Conservation (phyloP, 768 basidiomycete genomes). For the Lyophyllum shimeji region DNA sequence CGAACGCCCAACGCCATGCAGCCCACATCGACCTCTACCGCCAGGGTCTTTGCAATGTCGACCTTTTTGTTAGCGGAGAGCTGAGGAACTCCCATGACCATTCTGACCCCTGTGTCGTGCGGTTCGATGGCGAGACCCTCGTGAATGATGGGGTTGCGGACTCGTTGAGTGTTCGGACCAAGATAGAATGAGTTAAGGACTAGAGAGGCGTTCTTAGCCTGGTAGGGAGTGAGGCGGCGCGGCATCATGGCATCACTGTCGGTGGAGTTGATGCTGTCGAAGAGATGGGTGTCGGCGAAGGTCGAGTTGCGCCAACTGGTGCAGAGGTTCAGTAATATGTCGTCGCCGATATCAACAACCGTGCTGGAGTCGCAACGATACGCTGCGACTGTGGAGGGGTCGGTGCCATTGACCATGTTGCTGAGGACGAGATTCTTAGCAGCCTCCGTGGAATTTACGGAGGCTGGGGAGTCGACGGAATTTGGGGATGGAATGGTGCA, state of each 20-base stretch:
- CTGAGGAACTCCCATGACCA: slow-evolving; percentile 21
- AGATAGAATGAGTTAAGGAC: slow-evolving; percentile 17
- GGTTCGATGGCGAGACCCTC: slow-evolving; percentile 17
- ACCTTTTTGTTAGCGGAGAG: slow-evolving; percentile 10
- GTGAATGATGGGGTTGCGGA: slow-evolving; percentile 8
- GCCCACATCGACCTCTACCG: slow-evolving; percentile 17
- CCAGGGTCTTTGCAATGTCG: slow-evolving; percentile 16
- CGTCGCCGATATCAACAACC: slow-evolving; percentile 5
- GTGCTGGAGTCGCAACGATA: slow-evolving; percentile 11
- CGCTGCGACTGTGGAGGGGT: slow-evolving; percentile 8
- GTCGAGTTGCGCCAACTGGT: slow-evolving; percentile 23
- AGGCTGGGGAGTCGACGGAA: slow-evolving; percentile 18
- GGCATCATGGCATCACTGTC: slow-evolving; percentile 24
- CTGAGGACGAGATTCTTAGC: slow-evolving; percentile 9
- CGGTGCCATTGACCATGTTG: slow-evolving; percentile 15
- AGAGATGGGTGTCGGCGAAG: slow-evolving; percentile 18
- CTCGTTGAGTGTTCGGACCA: slow-evolving; percentile 12
- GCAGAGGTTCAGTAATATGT: slow-evolving; percentile 16
- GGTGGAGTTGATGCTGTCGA: slow-evolving; percentile 18
- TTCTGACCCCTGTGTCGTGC: slow-evolving; percentile 14
- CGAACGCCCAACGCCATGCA: slow-evolving; percentile 14
- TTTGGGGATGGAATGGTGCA: slow-evolving; percentile 13
- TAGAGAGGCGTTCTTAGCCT: background rate
- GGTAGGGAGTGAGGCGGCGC: slow-evolving; percentile 11
- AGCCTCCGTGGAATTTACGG: slow-evolving; percentile 9